Conservation (phyloP, 371 early-diverging fungal species). For the Rhizopus delemar region DNA sequence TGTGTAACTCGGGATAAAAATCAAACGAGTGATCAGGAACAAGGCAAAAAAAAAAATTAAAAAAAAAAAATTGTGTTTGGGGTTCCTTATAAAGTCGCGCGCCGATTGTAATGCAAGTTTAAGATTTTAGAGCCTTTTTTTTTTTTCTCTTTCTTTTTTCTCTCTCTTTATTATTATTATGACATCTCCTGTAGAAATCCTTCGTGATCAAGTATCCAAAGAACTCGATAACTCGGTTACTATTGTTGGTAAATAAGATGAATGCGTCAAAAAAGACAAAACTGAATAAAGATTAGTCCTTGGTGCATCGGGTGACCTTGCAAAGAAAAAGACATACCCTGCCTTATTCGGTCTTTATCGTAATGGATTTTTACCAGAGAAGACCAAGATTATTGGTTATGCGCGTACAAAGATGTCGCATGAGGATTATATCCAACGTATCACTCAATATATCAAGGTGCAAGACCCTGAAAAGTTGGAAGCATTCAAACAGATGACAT, state of each 20-base stretch:
- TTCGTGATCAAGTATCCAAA: conserved; percentile 38
- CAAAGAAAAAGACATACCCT: conserved; percentile 97
- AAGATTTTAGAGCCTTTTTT: background rate
- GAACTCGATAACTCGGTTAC: conserved; percentile 50
- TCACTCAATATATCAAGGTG: conserved; percentile 76
- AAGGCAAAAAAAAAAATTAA: too few species aligned
- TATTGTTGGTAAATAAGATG: conserved; percentile 49
- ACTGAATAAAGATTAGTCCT: conserved; percentile 54
- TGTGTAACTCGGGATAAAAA: conserved; percentile 1
- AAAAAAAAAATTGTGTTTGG: background rate
- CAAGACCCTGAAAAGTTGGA: conserved; percentile 41
- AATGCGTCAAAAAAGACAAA: background rate
- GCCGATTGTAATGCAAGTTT: conserved; percentile 4
- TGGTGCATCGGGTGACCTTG: conserved; percentile 91
- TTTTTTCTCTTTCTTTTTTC: conserved; percentile 25
- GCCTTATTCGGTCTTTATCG: conserved; percentile 87
- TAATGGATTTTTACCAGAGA: conserved; percentile 76
- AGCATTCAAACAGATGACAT: conserved; percentile 75
- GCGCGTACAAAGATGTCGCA: conserved; percentile 87
- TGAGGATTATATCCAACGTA: conserved; percentile 78
- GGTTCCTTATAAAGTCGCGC: background rate
- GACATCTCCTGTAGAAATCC: conserved; percentile 37
- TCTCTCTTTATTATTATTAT: conserved; percentile 22
- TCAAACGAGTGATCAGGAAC: too few species aligned
- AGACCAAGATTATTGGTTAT: conserved; percentile 88